These are phyloP conservation scores for Podaxis sp. DNA, from an alignment of 768 basidiomycete genomes.

Conservation along the genomic window DNA sequence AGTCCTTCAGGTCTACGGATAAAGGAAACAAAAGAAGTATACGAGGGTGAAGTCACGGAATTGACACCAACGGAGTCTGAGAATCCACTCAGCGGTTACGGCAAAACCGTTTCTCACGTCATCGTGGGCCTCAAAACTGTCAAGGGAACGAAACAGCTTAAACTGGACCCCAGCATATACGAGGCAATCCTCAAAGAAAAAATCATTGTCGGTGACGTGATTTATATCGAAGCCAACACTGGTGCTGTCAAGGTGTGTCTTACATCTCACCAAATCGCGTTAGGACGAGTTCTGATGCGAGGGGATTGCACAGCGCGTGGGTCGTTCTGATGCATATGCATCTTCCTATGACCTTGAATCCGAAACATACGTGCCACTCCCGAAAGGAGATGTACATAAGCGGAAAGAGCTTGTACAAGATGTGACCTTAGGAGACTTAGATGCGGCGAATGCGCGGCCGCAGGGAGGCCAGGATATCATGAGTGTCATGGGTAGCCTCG, in stretches of 20 bases:
- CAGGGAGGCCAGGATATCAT: conserved; percentile 98
- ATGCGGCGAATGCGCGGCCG: conserved; percentile 94
- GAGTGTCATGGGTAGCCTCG: conserved; percentile 92
- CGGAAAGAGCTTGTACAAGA: conserved; percentile 95
- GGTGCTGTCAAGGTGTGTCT: conserved; percentile 88
- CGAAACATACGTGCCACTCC: conserved; percentile 96
- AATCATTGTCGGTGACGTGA: conserved; percentile 94
- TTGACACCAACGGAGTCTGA: conserved; percentile 95
- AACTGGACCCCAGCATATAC: conserved; percentile 93
- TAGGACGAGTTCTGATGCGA: conserved; percentile 6
- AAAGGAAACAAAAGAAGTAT: conserved; percentile 99
- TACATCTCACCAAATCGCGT: neutral
- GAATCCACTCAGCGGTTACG: conserved; percentile 96
- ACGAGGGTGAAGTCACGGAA: conserved; percentile 98
- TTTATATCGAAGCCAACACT: conserved; percentile 91
- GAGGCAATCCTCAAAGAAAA: conserved; percentile 98
- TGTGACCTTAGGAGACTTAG: conserved; percentile 91
- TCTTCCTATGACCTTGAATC: conserved; percentile 97
- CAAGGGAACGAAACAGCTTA: conserved; percentile 90
- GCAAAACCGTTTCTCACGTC: conserved; percentile 98
- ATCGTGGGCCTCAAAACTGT: conserved; percentile 94
- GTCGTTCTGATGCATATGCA: conserved; percentile 95
- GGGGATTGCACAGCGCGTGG: conserved; percentile 68
- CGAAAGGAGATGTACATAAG: conserved; percentile 96
- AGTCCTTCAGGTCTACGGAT: conserved; percentile 79